Base-by-base conservation (phyloP, 2,329 filamentous ascomycete species). In the Aspergillus texensis region DNA sequence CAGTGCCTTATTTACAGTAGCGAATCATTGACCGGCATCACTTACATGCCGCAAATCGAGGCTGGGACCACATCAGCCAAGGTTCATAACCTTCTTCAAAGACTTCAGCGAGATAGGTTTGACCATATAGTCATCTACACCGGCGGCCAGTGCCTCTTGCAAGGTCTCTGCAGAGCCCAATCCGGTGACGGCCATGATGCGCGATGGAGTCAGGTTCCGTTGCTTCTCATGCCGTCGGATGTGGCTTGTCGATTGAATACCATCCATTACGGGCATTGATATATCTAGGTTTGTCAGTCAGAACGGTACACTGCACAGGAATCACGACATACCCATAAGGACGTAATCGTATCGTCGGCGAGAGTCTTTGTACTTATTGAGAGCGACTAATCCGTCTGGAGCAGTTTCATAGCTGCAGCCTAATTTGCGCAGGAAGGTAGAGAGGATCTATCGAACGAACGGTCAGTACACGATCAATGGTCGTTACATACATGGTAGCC, bases 181-280 rank as follows among this genome's bases (percentile, higher is more conserved):
- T 0, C 73, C 74, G 1, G 73, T 75, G 0, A 76, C 70, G 5
- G 74, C 74, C 68, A 75, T 72, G 52, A 77, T 73, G 32, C 65
- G 70, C 9, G 71, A 65, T 2, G 70, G 67, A 2, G 56, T 50
- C 2, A 71, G 61, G 0, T 64, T 60, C 4, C 70, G 66, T 6
- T 73, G 62, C 24, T 73, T 70, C 64, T 79, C 77, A 32, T 72
- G 69, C 24, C 71, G 67, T 26, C 80, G 74, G 59, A 82, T 82
- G 14, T 74, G 73, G 11, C 74, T 72, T 1, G 80, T 80, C 6
- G 80, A 78, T 28, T 75, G 72, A 30, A 82, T 77, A 0, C 80
- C 80, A 61, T 81, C 75, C 76, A 81, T 77, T 6, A 80, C 68
- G 1, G 80, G 80, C 79, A 81, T 81, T n/a, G 74, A 77, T 21